Evolutionary conservation across 495 filamentous ascomycete genomes (phyloP).

Genomic region (Polyplosphaeria fusca): DNA sequence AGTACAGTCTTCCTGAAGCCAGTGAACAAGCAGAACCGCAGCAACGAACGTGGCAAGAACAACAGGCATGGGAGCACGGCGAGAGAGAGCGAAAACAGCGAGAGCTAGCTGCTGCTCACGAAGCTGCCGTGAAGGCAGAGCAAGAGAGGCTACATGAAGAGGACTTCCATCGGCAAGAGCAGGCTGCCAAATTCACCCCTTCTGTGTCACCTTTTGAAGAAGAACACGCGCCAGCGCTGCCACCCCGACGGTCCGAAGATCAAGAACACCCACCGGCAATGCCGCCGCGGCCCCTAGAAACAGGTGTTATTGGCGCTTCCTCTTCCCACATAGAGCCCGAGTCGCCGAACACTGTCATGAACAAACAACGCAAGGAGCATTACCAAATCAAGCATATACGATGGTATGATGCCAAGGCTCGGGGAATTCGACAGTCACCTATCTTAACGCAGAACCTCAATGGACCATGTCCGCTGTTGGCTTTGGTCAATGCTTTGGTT

Average conservation of each 20-base stretch:
- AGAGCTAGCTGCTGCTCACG: conserved; percentile 17
- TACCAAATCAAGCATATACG: conserved; percentile 69
- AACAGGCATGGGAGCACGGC: conserved; percentile 32
- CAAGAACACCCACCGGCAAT: conserved; percentile 27
- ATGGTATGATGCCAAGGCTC: conserved; percentile 55
- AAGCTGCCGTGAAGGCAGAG: conserved; percentile 30
- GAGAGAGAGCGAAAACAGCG: conserved; percentile 31
- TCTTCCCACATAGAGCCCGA: conserved; percentile 20
- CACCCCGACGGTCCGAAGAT: conserved; percentile 23
- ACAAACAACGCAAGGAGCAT: conserved; percentile 56
- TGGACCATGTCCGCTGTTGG: conserved; percentile 88
- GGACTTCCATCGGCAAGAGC: conserved; percentile 32
- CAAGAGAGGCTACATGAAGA: conserved; percentile 31
- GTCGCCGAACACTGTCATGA: conserved; percentile 35
- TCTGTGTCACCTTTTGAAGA: conserved; percentile 5
- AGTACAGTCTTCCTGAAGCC: conserved; percentile 25
- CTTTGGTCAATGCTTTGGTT: conserved; percentile 87
- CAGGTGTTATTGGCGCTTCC: conserved; percentile 2
- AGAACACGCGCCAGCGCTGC: conserved; percentile 23
- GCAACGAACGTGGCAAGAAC: conserved; percentile 32
- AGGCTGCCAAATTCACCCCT: conserved; percentile 16
- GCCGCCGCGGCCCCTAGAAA: conserved; percentile 30
- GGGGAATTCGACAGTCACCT: conserved; percentile 59
- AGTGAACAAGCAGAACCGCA: conserved; percentile 8
- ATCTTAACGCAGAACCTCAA: conserved; percentile 90